These are phyloP conservation scores for Trametes maxima DNA, from an alignment of 768 basidiomycete species.

Conservation along the genomic window DNA sequence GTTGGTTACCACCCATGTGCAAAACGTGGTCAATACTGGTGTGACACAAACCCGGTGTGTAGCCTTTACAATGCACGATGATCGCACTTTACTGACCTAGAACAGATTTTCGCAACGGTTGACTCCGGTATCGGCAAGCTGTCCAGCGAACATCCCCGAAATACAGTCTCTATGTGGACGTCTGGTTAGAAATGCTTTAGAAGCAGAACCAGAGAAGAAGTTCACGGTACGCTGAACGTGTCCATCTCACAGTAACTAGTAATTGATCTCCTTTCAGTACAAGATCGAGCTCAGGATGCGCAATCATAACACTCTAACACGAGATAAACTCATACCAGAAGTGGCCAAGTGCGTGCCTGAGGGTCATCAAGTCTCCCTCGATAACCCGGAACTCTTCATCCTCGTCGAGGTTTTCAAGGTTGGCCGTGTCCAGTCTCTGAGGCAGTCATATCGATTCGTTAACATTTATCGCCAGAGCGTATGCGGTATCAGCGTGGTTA, in stretches of 20 bases:
- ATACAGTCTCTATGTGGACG: constrained; percentile 63
- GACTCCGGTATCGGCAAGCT: constrained; percentile 68
- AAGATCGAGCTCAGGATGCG: constrained; percentile 77
- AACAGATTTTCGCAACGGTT: constrained; percentile 70
- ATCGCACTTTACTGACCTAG: background rate
- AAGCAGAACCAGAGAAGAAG: constrained; percentile 43
- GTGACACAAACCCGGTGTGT: constrained; percentile 64
- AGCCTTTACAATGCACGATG: background rate
- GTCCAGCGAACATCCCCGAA: constrained; percentile 68
- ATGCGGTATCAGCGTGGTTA: constrained; percentile 74
- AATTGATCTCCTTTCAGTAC: constrained; percentile 50
- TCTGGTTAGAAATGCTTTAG: constrained; percentile 56
- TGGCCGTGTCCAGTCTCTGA: constrained; percentile 3
- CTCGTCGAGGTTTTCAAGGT: constrained; percentile 87
- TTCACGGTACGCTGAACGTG: constrained; percentile 47
- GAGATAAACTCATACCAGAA: constrained; percentile 61
- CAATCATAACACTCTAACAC: constrained; percentile 72
- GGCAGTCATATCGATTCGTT: background rate
- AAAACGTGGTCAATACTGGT: constrained; percentile 63
- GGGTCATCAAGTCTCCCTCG: constrained; percentile 67
- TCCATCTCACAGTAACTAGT: background rate
- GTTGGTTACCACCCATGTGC: constrained; percentile 63
- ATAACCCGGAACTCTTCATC: constrained; percentile 70
- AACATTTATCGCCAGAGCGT: constrained; percentile 50
- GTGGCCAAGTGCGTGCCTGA: constrained; percentile 72